Base-by-base conservation (phyloP, 2,329 filamentous ascomycete genomes). In the Venturiaceae sp. region DNA sequence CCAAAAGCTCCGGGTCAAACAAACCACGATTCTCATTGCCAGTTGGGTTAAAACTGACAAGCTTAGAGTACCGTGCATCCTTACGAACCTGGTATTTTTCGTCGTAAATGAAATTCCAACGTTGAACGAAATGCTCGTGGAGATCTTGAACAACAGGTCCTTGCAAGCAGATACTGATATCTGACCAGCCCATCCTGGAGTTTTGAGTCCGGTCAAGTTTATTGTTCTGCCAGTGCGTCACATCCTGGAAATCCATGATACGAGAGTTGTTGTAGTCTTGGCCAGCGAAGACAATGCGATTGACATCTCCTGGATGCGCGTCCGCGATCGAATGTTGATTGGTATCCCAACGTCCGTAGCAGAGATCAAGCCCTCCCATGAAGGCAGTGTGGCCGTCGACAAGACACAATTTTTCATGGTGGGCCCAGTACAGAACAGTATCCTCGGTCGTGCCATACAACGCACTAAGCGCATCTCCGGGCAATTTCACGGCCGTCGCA, bases 251-350 rank as follows among this genome's bases (percentile, higher is more conserved):
- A 70, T 94, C 92, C 68, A 88, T 87, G 34, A 95, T 84, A 55
- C 80, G 80, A 26, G 90, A 90, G 64, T 96, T 95, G 74, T 96
- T 96, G 76, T 89, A 96, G 66, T 96, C 92, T 68, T 96, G 92
- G 1, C 92, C 91, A 0, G 90, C 89, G 71, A 92, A 96, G 11
- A 96, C 72, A 46, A 89, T 90, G 28, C 82, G 76, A 60, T 90
- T 83, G 26, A 95, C 69, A 69, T 95, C 82, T 3, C 83, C 83
- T 0, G 90, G 90, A 68, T 96, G 91, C 14, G 85, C 85, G 71
- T 95, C 90, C 3, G 90, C 83, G 62, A 96, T 90, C 1, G 88
- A 83, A 69, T 96, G 92, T 75, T 87, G 84, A 70, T 85, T 85
- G 6, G 89, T 95, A 66, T 96, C 91, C 83, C 88, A 96, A 67